Evolutionary conservation across 2,329 filamentous ascomycete genomes (phyloP), one percentile per base, ranked within the genome.

Genomic region (Colletotrichum abscissum): DNA sequence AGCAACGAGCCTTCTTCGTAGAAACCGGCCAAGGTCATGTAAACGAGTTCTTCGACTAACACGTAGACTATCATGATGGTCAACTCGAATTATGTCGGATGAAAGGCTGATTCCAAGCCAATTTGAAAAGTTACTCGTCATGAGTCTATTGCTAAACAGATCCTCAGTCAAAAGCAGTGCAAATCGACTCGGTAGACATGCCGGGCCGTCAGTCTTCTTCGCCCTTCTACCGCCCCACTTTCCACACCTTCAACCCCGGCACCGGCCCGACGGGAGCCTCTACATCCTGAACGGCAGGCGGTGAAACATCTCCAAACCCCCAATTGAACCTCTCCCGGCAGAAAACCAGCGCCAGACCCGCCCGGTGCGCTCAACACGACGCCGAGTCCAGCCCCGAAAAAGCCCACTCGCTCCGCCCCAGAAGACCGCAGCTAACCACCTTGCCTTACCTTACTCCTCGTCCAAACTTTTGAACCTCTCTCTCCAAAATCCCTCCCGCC

Each of bases 241-340:
- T 4, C 42, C 7, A n/a, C 42, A 49, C 42, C 42, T 49, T n/a
- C 19, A 3, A 26, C 54, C 42, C 52, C 65, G 65, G 65, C 66
- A 72, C 69, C 65, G 69, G 69, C 65, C 54, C 54, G 62, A 38
- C 4, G 38, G 30, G 9, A 22, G 33, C 7, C 49, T 28, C 9
- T 16, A 24, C 5, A 64, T 28, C 9, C 63, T 54, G 24, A 42
- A 19, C 24, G 57, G 49, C 54, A 72, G 65, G 69, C 69, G 69
- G 69, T 72, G 59, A 69, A 60, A 2, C 9, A 54, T 8, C 42
- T 4, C 42, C 42, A 49, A 11, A 5, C 12, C 7, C 49, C 64
- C 46, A 46, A 62, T 38, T 57, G 38, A 38, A 54, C 58, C 38
- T 69, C 54, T 59, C 24, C 69, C 69, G 69, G 69, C 69, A 72